Percentiles rank a stretch among this genome's conserved stretches.
Evolutionary conservation across 2,329 filamentous ascomycete species (phyloP).

Genomic region (Cladosporium sp.): DNA sequence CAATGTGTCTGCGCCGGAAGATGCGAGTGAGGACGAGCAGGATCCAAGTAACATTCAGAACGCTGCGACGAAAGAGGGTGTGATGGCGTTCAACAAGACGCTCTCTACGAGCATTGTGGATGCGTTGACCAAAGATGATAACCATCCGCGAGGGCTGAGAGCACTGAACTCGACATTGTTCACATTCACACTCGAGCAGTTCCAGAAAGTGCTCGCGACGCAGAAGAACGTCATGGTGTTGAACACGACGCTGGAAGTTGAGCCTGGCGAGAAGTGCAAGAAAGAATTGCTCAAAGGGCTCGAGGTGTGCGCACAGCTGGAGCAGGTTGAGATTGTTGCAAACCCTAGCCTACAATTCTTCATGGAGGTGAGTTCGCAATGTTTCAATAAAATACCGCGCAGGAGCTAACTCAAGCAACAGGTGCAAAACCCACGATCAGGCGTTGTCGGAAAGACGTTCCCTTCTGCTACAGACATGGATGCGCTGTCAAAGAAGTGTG

Average conservation of each 20-base stretch:
- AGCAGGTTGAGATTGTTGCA: conserved; percentile 43
- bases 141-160: conserved; percentile 35
- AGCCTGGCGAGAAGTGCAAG: conserved; percentile 38
- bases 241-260: conserved; percentile 40
- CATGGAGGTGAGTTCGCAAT: conserved; percentile 36
- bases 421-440: conserved; percentile 32
- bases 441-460: conserved; percentile 35
- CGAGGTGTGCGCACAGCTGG: conserved; percentile 34
- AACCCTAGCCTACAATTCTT: conserved; percentile 41
- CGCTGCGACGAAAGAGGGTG: conserved; percentile 33
- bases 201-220: conserved; percentile 37
- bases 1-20: conserved; percentile 40
- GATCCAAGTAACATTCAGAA: conserved; percentile 31
- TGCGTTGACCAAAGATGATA: conserved; percentile 37
- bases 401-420: conserved; percentile 16
- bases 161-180: conserved; percentile 46
- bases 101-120: conserved; percentile 32
- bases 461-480: conserved; percentile 38
- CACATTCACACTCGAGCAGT: conserved; percentile 38
- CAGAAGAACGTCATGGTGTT: conserved; percentile 43
- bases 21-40: conserved; percentile 29
- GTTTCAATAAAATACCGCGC: neutral
- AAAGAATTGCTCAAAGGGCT: conserved; percentile 37
- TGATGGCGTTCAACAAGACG: conserved; percentile 40
- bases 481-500: conserved; percentile 35